phyloP scores from a whole-genome alignment of 2,329 filamentous ascomycete species.

The Camptophora hylomeconis region DNA sequence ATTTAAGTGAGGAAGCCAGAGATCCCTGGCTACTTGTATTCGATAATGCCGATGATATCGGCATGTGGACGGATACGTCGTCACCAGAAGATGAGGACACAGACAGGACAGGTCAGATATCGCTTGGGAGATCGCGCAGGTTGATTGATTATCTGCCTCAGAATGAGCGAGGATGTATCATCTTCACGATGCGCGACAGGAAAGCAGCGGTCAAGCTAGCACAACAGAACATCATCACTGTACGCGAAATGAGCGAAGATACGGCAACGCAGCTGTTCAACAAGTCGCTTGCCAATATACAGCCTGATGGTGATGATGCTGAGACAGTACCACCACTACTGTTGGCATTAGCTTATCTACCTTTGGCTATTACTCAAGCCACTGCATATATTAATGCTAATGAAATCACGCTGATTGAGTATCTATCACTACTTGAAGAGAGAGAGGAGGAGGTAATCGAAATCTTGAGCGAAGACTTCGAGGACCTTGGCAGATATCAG shows the following conservation, averaged over 20 bases:
- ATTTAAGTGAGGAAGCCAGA: slow-evolving; percentile 3
- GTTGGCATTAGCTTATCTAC: slow-evolving; percentile 14
- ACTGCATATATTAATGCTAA: slow-evolving; percentile 15
- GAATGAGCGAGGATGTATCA: slow-evolving; percentile 12
- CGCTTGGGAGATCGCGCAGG: background rate
- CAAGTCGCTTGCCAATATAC: slow-evolving; percentile 7
- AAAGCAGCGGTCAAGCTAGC: slow-evolving; percentile 6
- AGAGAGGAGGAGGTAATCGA: slow-evolving; percentile 18
- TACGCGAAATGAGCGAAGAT: slow-evolving; percentile 8
- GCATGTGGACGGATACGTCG: slow-evolving; percentile 3
- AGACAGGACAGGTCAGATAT: background rate
- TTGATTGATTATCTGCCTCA: slow-evolving; percentile 11
- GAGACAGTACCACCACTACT: slow-evolving; percentile 8
- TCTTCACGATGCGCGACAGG: slow-evolving; percentile 17
- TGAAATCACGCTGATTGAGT: slow-evolving; percentile 6
- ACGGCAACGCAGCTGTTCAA: slow-evolving; percentile 10
- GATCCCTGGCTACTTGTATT: slow-evolving; percentile 15
- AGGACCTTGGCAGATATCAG: slow-evolving; percentile 20
- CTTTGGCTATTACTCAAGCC: slow-evolving; percentile 19
- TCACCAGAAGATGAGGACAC: background rate
- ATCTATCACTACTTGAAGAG: slow-evolving; percentile 15
- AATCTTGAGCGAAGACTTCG: slow-evolving; percentile 22
- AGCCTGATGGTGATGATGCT: slow-evolving; percentile 5
- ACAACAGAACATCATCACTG: slow-evolving; percentile 2
- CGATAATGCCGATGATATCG: slow-evolving; percentile 15